Evolutionary conservation across 2,329 filamentous ascomycete genomes (phyloP).

Genomic region (Scytalidium lignicola): DNA sequence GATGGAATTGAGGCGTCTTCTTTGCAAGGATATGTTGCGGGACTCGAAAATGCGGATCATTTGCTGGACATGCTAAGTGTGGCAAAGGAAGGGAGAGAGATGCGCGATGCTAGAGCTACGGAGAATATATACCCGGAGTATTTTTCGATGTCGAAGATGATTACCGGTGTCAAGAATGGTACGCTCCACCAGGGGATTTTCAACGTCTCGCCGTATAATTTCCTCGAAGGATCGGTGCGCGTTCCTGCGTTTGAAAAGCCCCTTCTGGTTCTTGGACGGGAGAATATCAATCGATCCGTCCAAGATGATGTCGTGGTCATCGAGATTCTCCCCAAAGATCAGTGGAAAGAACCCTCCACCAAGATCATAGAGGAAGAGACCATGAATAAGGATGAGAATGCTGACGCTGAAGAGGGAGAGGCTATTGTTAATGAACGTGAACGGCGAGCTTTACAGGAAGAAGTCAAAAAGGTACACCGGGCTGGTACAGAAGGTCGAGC

Average conservation of each 20-base stretch:
- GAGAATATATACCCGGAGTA: constrained; percentile 85
- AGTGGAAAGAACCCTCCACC: constrained; percentile 94
- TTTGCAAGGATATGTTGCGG: constrained; percentile 72
- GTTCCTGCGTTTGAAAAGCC: constrained; percentile 87
- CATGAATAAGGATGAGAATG: constrained; percentile 88
- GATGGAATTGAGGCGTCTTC: constrained; percentile 68
- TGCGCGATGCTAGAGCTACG: constrained; percentile 56
- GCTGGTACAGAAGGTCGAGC: constrained; percentile 69
- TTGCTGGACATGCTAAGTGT: constrained; percentile 92
- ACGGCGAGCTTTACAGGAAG: constrained; percentile 79
- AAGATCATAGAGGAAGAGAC: constrained; percentile 94
- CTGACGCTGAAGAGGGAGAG: constrained; percentile 71
- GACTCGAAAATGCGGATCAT: constrained; percentile 76
- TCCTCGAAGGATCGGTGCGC: constrained; percentile 87
- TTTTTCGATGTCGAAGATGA: constrained; percentile 82
- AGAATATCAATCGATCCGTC: constrained; percentile 93
- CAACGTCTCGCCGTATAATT: constrained; percentile 97
- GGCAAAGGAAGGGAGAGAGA: constrained; percentile 61
- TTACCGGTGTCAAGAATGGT: constrained; percentile 85
- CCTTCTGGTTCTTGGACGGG: constrained; percentile 80
- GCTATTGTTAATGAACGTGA: constrained; percentile 87
- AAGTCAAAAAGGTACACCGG: constrained; percentile 80
- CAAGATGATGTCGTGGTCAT: constrained; percentile 91
- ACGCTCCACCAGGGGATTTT: constrained; percentile 91
- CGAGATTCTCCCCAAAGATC: constrained; percentile 85